phyloP scores from a whole-genome alignment of 2,329 filamentous ascomycete genomes.

The Phaeoacremonium minimum region DNA sequence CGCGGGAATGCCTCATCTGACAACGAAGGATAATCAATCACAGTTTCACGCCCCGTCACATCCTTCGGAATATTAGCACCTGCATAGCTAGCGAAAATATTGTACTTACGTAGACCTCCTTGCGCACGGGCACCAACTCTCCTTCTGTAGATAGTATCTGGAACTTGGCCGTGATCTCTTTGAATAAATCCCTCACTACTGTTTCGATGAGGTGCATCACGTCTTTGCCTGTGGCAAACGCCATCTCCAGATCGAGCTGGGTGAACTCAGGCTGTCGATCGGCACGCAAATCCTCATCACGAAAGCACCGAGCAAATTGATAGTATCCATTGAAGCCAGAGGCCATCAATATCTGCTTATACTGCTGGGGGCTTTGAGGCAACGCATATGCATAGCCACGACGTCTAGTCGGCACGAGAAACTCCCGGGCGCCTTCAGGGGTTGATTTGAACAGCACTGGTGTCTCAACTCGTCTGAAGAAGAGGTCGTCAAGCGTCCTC shows the following conservation, averaged over 20 bases:
- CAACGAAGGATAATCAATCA: too few species aligned
- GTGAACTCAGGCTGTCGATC: slow-evolving; percentile 97
- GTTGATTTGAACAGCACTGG: slow-evolving; percentile 96
- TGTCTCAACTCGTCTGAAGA: slow-evolving; percentile 81
- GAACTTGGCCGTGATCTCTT: slow-evolving; percentile 36
- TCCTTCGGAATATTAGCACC: too few species aligned
- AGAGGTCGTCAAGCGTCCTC: slow-evolving; percentile 49
- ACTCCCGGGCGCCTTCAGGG: slow-evolving; percentile 90
- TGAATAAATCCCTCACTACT: slow-evolving; percentile 53
- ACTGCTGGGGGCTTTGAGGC: slow-evolving; percentile 95
- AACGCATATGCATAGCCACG: slow-evolving; percentile 80
- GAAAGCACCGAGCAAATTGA: slow-evolving; percentile 91
- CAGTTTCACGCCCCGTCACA: slow-evolving; percentile 4
- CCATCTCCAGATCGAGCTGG: slow-evolving; percentile 92
- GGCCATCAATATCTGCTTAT: slow-evolving; percentile 97
- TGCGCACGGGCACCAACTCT: slow-evolving; percentile 18
- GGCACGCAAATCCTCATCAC: slow-evolving; percentile 87
- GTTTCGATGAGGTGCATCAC: slow-evolving; percentile 57
- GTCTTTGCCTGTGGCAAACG: slow-evolving; percentile 69
- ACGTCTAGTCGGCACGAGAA: slow-evolving; percentile 81
- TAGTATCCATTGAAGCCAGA: slow-evolving; percentile 79
- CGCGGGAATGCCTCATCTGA: slow-evolving; percentile 55
- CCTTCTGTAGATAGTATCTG: slow-evolving; percentile 22
- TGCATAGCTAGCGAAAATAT: too few species aligned
- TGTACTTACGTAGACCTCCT: too few species aligned